Evolutionary conservation across 176 grass and related monocot genomes (phyloP).

Genomic region (Oryza nivara): DNA sequence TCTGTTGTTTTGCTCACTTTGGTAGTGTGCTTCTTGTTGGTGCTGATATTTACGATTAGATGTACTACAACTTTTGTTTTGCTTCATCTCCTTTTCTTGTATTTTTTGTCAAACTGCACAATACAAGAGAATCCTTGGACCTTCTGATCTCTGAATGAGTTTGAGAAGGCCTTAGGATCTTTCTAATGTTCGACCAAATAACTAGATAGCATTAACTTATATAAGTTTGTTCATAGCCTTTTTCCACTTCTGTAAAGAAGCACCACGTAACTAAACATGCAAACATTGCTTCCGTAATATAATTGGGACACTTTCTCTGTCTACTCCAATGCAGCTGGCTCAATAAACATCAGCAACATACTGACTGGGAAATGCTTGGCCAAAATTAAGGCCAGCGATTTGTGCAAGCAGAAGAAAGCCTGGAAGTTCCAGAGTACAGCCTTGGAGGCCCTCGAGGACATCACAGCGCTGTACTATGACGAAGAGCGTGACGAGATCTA

Average conservation of each 20-base stretch:
- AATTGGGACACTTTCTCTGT: conserved; percentile 10
- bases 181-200: not conserved
- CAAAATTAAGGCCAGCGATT: conserved; percentile 61
- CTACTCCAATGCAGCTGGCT: conserved; percentile 56
- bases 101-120: too few relatives aligned
- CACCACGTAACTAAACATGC: not conserved
- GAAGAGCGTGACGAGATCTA: conserved; percentile 93
- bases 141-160: not conserved
- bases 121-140: too few relatives aligned
- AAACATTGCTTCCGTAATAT: not conserved
- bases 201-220: too few relatives aligned
- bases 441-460: conserved; percentile 77
- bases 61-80: not conserved
- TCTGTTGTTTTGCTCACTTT: not conserved
- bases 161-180: not conserved
- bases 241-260: not conserved
- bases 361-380: conserved; percentile 87
- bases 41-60: not conserved
- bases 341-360: conserved; percentile 96
- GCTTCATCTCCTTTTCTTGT: not conserved
- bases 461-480: conserved; percentile 85
- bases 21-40: not conserved
- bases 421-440: conserved; percentile 71
- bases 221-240: not conserved
- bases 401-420: conserved; percentile 45